phyloP scores from a whole-genome alignment of 179 eudicot genomes.

The Beta corolliflora region DNA sequence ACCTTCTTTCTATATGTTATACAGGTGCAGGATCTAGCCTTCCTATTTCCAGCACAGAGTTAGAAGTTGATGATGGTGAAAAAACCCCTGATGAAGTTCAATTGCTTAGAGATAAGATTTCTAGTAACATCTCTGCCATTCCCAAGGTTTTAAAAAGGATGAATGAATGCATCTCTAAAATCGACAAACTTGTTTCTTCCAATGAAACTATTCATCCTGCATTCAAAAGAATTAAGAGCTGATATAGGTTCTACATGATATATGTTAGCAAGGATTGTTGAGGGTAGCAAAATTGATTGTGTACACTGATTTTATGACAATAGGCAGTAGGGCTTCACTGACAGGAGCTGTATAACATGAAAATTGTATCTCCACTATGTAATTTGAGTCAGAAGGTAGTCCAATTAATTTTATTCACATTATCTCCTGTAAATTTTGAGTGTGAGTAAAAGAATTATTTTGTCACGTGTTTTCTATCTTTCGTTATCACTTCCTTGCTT shows the following conservation, averaged over 20 bases:
- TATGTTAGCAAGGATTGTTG: constrained; percentile 16
- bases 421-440: constrained; percentile 26
- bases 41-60: constrained; percentile 20
- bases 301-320: constrained; percentile 33
- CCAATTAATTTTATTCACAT: constrained; percentile 12
- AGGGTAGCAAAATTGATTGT: constrained; percentile 23
- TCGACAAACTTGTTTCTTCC: constrained; percentile 54
- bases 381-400: constrained; percentile 30
- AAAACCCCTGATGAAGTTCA: constrained; percentile 39
- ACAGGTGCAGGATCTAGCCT: constrained; percentile 32
- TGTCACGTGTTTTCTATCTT: background rate
- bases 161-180: constrained; percentile 58
- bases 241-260: constrained; percentile 15
- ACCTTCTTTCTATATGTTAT: background rate
- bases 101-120: constrained; percentile 66
- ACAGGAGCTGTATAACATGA: constrained; percentile 29
- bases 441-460: background rate
- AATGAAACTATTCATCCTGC: constrained; percentile 49
- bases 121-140: constrained; percentile 50
- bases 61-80: constrained; percentile 31
- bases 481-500: constrained; percentile 1
- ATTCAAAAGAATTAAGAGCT: constrained; percentile 57
- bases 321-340: constrained; percentile 28
- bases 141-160: constrained; percentile 57
- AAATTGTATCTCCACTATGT: constrained; percentile 32